Base-by-base conservation (phyloP, 2,329 filamentous ascomycete species). In the Sporothrix humicola region DNA sequence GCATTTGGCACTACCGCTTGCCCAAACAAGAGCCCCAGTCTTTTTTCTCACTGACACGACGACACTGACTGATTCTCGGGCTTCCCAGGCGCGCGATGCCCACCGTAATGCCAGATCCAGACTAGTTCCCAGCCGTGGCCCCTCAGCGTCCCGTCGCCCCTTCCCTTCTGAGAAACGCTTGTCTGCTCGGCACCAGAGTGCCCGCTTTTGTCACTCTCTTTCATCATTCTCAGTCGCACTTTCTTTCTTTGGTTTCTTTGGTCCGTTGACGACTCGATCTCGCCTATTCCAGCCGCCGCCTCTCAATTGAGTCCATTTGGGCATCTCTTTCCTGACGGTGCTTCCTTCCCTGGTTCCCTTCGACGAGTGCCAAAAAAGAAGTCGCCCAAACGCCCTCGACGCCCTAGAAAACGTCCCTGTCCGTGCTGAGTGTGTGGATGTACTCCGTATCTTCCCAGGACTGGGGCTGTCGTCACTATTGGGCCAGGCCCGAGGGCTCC, bases 81-180 rank as follows among this genome's bases (percentile, higher is more conserved):
- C 52, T 37, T 65, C 61, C 61, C 61, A 65, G 31, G 42, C n/a
- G 42, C 42, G 23, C 42, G 42, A 65, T 65, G 61, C 3, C n/a
- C 42, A 63, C 61, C n/a, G 42, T 20, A 20, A 26, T 13, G 61
- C 61, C 42, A 65, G 61, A 65, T 65, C 20, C 42, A 48, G 61
- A 65, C 61, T 65, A 46, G 58, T 20, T 10, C 59, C 59, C 17
- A 20, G 17, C 12, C 13, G n/a, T 8, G 59, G 59, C 59, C 48
- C 48, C 66, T 44, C 66, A 42, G 66, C 50, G 66, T 69, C 50
- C 66, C 66, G 66, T 69, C 31, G 66, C 50, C 66, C 26, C 46
- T 68, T 52, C 65, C 65, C 20, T 68, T 52, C n/a, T 23, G 61
- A 46, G 12, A 26, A 44, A 61, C 61, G 61, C 61, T 44, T 23